A percentile compares a stretch with the other conserved stretches of the same genome.
Evolutionary conservation across 345 rosid species (phyloP).

Genomic region (Eucalyptus albens): DNA sequence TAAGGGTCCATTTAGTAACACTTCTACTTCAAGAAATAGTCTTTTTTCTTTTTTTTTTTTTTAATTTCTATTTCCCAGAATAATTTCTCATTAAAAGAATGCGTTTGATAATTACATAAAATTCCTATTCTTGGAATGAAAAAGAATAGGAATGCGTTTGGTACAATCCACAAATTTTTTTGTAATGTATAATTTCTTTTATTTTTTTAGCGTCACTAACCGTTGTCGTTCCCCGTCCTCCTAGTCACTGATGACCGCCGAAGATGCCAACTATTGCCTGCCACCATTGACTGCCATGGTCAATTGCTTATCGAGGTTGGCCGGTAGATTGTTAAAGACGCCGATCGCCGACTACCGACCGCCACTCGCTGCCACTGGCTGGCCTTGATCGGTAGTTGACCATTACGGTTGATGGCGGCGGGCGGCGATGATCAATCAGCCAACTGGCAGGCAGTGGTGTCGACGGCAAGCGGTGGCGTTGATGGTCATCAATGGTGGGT

Average conservation of each 20-base stretch:
- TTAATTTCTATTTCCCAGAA: accelerated
- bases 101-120: too few relatives aligned
- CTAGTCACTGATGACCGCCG: accelerated
- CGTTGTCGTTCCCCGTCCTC: accelerated
- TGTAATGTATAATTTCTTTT: too few relatives aligned
- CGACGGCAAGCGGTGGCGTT: accelerated
- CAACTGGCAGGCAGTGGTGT: accelerated
- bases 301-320: too few relatives aligned
- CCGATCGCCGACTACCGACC: accelerated
- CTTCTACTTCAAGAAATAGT: too few relatives aligned
- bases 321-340: accelerated
- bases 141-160: too few relatives aligned
- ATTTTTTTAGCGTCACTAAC: accelerated
- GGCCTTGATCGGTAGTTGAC: accelerated
- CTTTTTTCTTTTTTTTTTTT: too few relatives aligned
- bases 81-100: too few relatives aligned
- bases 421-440: accelerated
- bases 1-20: accelerated
- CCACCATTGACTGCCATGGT: too few relatives aligned
- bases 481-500: too few relatives aligned
- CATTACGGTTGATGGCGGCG: accelerated
- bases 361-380: accelerated
- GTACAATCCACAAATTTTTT: too few relatives aligned
- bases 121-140: too few relatives aligned
- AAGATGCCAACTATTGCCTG: accelerated